Evolutionary conservation across 768 basidiomycete species (phyloP), one percentile per base, ranked within the genome.

Genomic region (Tulasnella calospora): DNA sequence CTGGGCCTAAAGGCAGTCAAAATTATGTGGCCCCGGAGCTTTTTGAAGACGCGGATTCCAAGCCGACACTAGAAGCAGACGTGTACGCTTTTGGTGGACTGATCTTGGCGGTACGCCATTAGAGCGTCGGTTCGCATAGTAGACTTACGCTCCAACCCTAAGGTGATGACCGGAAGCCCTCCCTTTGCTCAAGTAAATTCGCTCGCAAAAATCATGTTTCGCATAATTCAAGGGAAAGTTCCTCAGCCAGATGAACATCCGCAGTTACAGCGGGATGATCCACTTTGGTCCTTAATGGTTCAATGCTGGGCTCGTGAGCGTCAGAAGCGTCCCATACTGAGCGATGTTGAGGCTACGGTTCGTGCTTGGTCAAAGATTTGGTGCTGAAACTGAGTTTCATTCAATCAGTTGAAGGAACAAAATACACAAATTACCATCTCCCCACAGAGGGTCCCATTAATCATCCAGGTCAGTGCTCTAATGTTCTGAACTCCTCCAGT

Each of bases 81-180:
- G 67, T 77, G 5, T 77, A 44, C 21, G 76, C 76, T 7, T 77
- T 67, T 70, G 76, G 76, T n/a, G 55, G 76, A 23, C 35, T 77
- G 3, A 33, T 77, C 1, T 21, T 77, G 5, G 76, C 61, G 61
- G 61, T 67, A 12, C 1, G 30, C 13, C 2, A 2, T 67, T 33
- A 67, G 4, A 17, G 1, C 17, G 12, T 67, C 3, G 15, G 1
- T 5, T 67, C 55, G 27, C 30, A 23, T 23, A 3, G 30, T 13
- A 33, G 61, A 17, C 61, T 33, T 67, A 30, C 61, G 12, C 3
- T 13, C 10, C 3, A 67, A 2, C 27, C 12, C 17, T 23, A 23
- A 67, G 61, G 61, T 67, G 5, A 9, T 30, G 33, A 67, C 4
- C 12, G 61, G 61, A n/a, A 67, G 33, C 8, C 61, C 61, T 12